Evolutionary conservation across 2,329 filamentous ascomycete species (phyloP), one percentile per base, ranked within the genome.

Genomic region (Thelonectria discophora): DNA sequence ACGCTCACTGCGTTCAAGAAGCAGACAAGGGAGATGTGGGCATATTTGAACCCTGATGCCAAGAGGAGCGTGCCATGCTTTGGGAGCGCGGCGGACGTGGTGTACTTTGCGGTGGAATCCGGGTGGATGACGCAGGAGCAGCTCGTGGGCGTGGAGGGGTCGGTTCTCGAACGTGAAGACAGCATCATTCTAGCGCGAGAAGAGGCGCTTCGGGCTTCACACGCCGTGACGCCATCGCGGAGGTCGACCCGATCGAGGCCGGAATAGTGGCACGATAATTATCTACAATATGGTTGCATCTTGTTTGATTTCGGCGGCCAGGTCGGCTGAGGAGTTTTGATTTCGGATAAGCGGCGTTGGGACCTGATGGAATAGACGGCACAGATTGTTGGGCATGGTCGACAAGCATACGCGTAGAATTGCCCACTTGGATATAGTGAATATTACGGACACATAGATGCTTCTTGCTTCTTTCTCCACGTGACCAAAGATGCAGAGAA

Each of bases 41-140:
- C 68, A 46, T 81, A 87, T 54, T 70, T 89, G 30, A 76, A 86
- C 67, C 83, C 84, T 0, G 79, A 82, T 1, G 84, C 84, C 2
- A 77, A 77, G 20, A 75, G 78, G 6, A 73, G 73, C 11, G 73
- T 84, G 4, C 80, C 84, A 8, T 81, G 81, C 32, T 88, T 88
- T 66, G 79, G 79, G 2, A 82, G 82, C 49, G 85, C 86, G 2
- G 84, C 80, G 12, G 85, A 87, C 62, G 78, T 87, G 17, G 83
- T 88, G 32, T 76, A 80, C 51, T 88, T 86, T 68, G 84, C 84
- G 3, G 78, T 86, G 11, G 85, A 88, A 72, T 79, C 83, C 1
- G 85, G 84, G 6, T 88, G 86, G 86, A 75, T 88, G 46, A 79
- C 77, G 1, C 80, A 84, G 66, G 79, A 79, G 17, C 85, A 88